A percentile compares a stretch with the other conserved stretches of the same genome.
phyloP scores from a whole-genome alignment of 768 basidiomycete species.

The Tylopilus sp. region DNA sequence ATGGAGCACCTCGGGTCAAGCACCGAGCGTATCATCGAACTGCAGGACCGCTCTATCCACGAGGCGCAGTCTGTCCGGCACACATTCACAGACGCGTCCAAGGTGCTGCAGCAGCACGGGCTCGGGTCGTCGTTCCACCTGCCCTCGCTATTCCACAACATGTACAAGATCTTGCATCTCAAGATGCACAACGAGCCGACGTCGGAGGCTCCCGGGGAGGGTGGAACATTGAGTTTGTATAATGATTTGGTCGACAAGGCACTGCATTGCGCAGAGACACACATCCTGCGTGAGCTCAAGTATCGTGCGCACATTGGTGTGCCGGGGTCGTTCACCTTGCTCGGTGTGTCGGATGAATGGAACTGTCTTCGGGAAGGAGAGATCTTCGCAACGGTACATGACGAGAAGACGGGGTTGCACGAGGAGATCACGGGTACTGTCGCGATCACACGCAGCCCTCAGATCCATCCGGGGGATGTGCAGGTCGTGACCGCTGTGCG shows the following conservation, averaged over 20 bases:
- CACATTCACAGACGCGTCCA: slow-evolving; percentile 35
- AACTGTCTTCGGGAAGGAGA: slow-evolving; percentile 43
- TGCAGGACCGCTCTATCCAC: slow-evolving; percentile 38
- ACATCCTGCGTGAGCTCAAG: slow-evolving; percentile 50
- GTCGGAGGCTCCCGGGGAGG: too few relatives aligned
- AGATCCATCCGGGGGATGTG: slow-evolving; percentile 50
- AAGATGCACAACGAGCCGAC: too few relatives aligned
- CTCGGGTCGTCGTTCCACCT: too few relatives aligned
- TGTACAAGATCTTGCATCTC: too few relatives aligned
- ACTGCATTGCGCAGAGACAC: slow-evolving; percentile 39
- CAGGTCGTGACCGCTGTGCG: slow-evolving; percentile 42
- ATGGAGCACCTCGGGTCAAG: slow-evolving; percentile 45
- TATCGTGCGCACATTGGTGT: slow-evolving; percentile 48
- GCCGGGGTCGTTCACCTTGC: slow-evolving; percentile 45
- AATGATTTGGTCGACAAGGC: slow-evolving; percentile 37
- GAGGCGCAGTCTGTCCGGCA: slow-evolving; percentile 33
- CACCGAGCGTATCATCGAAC: slow-evolving; percentile 29
- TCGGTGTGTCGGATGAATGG: slow-evolving; percentile 53
- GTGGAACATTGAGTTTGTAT: too few relatives aligned
- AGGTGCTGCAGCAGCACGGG: slow-evolving; percentile 41
- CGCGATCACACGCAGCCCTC: slow-evolving; percentile 49
- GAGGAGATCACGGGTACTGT: slow-evolving; percentile 35
- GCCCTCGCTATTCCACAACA: too few relatives aligned
- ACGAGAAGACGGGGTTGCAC: slow-evolving; percentile 28
- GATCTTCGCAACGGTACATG: slow-evolving; percentile 42